Conservation (phyloP, 805 yeast genomes). For the Sugiyamaella marilandica region DNA sequence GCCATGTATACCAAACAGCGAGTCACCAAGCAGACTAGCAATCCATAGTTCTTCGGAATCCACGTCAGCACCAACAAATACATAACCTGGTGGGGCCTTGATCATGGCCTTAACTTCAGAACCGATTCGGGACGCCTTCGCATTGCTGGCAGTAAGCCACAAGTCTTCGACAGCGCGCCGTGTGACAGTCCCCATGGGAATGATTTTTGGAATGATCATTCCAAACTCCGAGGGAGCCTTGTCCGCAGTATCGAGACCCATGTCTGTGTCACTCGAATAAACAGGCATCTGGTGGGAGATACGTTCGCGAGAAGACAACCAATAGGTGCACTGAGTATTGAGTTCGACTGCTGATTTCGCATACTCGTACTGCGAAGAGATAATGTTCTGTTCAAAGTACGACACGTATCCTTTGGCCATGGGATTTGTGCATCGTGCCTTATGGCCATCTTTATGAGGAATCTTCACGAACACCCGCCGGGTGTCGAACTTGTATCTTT, state of each 20-base stretch:
- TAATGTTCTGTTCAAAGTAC: conserved; percentile 65
- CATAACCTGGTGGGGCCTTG: conserved; percentile 82
- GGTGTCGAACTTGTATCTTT: conserved; percentile 29
- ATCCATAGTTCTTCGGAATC: conserved; percentile 99
- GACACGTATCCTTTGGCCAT: conserved; percentile 71
- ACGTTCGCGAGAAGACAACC: conserved; percentile 88
- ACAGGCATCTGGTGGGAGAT: conserved; percentile 84
- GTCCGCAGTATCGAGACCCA: conserved; percentile 17
- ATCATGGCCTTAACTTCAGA: conserved; percentile 88
- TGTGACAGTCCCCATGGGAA: conserved; percentile 95
- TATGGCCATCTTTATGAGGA: conserved; percentile 85
- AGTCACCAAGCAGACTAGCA: conserved; percentile 91
- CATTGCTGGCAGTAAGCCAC: conserved; percentile 97
- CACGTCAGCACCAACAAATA: conserved; percentile 97
- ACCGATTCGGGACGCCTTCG: conserved; percentile 78
- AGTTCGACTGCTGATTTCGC: conserved; percentile 77
- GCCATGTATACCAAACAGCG: conserved; percentile 84
- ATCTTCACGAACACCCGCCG: conserved; percentile 51
- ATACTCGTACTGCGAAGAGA: conserved; percentile 63
- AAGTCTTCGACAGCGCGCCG: conserved; percentile 95
- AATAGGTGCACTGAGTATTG: conserved; percentile 78
- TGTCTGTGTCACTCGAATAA: conserved; percentile 34
- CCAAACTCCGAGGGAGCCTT: conserved; percentile 40
- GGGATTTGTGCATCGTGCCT: conserved; percentile 64
- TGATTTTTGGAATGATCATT: conserved; percentile 74